phyloP scores from a whole-genome alignment of 2,329 filamentous ascomycete species.

The Phyllosticta ampelicida region DNA sequence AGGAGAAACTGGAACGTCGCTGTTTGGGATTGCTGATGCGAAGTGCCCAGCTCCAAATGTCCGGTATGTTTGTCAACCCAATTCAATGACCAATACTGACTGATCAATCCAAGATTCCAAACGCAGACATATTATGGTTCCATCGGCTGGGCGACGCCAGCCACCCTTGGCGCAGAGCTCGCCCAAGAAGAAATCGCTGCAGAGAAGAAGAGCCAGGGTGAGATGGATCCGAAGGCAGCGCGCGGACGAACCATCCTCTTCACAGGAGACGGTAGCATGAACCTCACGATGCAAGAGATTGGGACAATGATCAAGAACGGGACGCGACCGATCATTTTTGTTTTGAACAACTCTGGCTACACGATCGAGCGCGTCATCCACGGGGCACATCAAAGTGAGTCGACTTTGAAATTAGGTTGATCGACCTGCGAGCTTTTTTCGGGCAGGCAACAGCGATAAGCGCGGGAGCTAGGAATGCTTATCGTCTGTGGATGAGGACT shows the following conservation, averaged over 20 bases:
- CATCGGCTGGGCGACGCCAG: slow-evolving; percentile 34
- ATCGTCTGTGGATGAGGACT: not conserved
- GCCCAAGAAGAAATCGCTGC: slow-evolving; percentile 37
- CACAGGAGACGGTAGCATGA: slow-evolving; percentile 28
- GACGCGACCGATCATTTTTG: slow-evolving; percentile 23
- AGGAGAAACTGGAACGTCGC: slow-evolving; percentile 32
- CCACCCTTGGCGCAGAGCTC: slow-evolving; percentile 31
- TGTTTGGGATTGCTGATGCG: slow-evolving; percentile 29
- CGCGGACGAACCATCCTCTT: slow-evolving; percentile 39
- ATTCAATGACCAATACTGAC: not conserved
- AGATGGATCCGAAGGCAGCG: not conserved
- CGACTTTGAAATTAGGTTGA: not conserved
- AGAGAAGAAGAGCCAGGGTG: not conserved
- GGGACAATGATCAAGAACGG: slow-evolving; percentile 26
- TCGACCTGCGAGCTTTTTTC: not conserved
- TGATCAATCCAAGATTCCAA: slow-evolving; percentile 17
- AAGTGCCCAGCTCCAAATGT: slow-evolving; percentile 17
- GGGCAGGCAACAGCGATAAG: not conserved
- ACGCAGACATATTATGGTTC: slow-evolving; percentile 35
- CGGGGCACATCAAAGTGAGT: slow-evolving; percentile 27
- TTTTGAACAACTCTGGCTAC: slow-evolving; percentile 31
- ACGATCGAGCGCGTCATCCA: slow-evolving; percentile 32
- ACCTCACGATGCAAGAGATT: slow-evolving; percentile 29
- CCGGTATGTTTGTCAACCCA: slow-evolving; percentile 10
- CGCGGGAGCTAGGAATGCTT: not conserved